Percentiles rank a stretch among this genome's conserved stretches.
Conservation (phyloP, 2,329 filamentous ascomycete genomes). For the Teratosphaeria pseudoeucalypti region DNA sequence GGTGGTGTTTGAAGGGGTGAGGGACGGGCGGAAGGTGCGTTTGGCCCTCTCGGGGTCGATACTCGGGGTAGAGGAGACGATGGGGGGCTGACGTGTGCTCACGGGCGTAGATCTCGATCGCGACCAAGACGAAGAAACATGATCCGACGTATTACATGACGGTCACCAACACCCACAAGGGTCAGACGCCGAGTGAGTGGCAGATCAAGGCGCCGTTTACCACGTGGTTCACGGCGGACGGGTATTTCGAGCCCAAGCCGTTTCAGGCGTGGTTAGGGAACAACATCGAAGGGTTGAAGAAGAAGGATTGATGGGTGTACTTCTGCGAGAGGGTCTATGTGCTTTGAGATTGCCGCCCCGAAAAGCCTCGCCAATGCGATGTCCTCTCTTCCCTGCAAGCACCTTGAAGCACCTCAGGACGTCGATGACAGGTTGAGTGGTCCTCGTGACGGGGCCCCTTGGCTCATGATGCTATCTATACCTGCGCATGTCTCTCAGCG, state of each 20-base stretch:
- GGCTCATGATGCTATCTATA: neutral
- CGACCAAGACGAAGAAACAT: conserved; percentile 65
- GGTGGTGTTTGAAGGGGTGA: conserved; percentile 67
- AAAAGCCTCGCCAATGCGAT: neutral
- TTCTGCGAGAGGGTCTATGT: neutral
- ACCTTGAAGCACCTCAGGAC: neutral
- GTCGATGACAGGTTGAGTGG: neutral
- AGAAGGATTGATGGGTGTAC: neutral
- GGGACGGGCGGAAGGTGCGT: conserved; percentile 54
- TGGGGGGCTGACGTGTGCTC: neutral
- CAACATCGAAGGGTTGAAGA: conserved; percentile 40
- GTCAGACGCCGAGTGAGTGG: conserved; percentile 23
- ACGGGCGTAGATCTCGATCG: conserved; percentile 55
- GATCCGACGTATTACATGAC: conserved; percentile 69
- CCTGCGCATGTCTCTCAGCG: neutral
- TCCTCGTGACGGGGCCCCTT: neutral
- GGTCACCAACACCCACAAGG: conserved; percentile 34
- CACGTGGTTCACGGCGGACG: conserved; percentile 63
- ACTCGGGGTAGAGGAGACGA: neutral
- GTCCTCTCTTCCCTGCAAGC: neutral
- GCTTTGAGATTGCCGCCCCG: neutral
- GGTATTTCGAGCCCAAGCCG: conserved; percentile 61
- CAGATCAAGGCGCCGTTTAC: conserved; percentile 57
- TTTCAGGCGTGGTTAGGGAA: conserved; percentile 70
- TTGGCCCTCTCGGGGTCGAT: too few species aligned